Base-by-base conservation (phyloP, 345 rosid species). In the Erysimum cheiranthoides region DNA sequence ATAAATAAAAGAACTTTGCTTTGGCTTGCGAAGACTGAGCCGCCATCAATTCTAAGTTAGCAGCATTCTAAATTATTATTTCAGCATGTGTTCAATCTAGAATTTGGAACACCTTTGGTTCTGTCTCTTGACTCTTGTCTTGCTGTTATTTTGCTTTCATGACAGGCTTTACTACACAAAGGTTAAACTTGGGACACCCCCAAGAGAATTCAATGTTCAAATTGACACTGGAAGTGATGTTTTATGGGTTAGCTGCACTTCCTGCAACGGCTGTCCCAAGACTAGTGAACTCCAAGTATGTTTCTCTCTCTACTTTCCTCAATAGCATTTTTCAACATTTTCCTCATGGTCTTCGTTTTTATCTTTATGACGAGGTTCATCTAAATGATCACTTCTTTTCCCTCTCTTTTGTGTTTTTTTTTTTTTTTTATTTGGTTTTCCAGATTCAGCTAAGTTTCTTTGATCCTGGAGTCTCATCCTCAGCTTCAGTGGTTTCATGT, bases 201-300 rank as follows among this genome's bases (percentile, higher is more conserved):
- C 99, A 49, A 85, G 76, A 69, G 97, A 92, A 61, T 95, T 86
- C 66, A 80, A 88, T 76, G 98, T 94, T 45, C 98, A 94, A 72
- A 92, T 94, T 60, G 98, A 94, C 63, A 92, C 98, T 0, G 98
- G 98, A 62, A 95, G 99, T 80, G 96, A 92, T 85, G 96, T 92
- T 77, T 78, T 95, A 25, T 94, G 98, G 98, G 90, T 92, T 73
- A 86, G 90, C 75, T 95, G 99, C 83, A 72, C 63, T 68, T 73
- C 91, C 61, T 95, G 98, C 85, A 87, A 81, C 71, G 99, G 98
- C 59, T 94, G 98, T 76, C 98, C 98, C 70, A 78, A 16, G 47
- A 80, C 82, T 5, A 94, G 91, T 79, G 98, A 90, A 78, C 95
- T 94, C 51, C 90, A 86, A 75, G 98, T 89, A 83, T 58, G 49